Evolutionary conservation across 805 yeast genomes (phyloP).

Genomic region (Yarrowia sp.): DNA sequence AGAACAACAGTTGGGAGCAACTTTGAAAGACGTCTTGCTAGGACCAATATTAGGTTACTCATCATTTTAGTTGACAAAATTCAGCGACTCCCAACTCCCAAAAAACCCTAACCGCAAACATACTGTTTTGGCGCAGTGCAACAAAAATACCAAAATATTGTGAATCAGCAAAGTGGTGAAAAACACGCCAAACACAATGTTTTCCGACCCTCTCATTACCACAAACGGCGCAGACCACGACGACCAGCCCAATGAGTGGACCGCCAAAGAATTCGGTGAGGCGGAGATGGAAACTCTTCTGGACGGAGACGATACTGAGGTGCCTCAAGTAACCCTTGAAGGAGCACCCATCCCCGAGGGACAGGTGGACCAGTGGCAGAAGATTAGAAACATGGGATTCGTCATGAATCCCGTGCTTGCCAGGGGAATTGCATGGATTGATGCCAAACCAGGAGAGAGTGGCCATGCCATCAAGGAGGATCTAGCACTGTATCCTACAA

Average conservation of each 20-base stretch:
- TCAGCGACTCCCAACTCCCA: not conserved
- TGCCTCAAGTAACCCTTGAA: not conserved
- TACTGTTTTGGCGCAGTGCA: conserved; percentile 9
- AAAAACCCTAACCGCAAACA: not conserved
- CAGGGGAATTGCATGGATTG: conserved; percentile 14
- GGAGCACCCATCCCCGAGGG: conserved; percentile 18
- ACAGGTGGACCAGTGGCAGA: not conserved
- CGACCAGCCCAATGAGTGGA: not conserved
- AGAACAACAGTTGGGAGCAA: not conserved
- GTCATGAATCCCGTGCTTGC: conserved; percentile 14
- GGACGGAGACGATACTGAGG: not conserved
- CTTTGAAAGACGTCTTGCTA: not conserved
- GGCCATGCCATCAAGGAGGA: conserved; percentile 3
- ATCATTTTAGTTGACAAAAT: not conserved
- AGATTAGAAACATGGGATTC: conserved; percentile 2
- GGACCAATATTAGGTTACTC: not conserved
- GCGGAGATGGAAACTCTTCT: conserved; percentile 12
- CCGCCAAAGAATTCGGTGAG: not conserved
- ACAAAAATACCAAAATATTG: conserved; percentile 14
- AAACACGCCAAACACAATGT: not conserved
- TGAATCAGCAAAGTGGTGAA: not conserved
- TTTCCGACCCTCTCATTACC: not conserved
- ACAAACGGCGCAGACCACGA: not conserved
- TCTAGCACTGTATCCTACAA: not conserved
- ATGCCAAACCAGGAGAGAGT: not conserved